phyloP scores from a whole-genome alignment of 2,329 filamentous ascomycete species.

The Phaeoacremonium minimum region DNA sequence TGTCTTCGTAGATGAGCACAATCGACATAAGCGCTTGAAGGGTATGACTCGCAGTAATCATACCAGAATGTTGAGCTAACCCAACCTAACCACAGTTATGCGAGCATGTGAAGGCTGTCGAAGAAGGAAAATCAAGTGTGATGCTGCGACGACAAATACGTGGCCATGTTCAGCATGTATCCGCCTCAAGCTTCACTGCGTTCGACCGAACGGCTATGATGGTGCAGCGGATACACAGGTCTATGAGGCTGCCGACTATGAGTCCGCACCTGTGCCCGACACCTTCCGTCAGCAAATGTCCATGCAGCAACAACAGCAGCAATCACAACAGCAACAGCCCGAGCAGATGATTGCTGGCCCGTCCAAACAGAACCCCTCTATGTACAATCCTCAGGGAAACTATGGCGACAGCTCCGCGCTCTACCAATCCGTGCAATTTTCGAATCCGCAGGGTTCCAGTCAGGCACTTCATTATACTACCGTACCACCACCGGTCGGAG shows the following conservation, averaged over 20 bases:
- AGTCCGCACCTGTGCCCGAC: conserved; percentile 37
- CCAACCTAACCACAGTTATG: conserved; percentile 63
- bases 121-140: conserved; percentile 95
- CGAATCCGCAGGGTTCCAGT: conserved; percentile 36
- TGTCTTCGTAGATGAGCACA: conserved; percentile 98
- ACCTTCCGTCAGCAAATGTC: conserved; percentile 46
- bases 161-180: conserved; percentile 97
- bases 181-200: conserved; percentile 86
- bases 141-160: conserved; percentile 92
- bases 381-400: conserved; percentile 44
- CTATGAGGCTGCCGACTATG: conserved; percentile 26
- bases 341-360: conserved; percentile 36
- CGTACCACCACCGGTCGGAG: conserved; percentile 42
- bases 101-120: conserved; percentile 94
- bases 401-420: conserved; percentile 42
- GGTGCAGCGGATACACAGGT: conserved; percentile 40
- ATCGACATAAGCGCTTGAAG: conserved; percentile 94
- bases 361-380: conserved; percentile 31
- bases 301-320: conserved; percentile 33
- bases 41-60: too few species aligned
- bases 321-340: conserved; percentile 27
- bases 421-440: conserved; percentile 44
- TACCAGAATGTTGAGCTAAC: too few species aligned
- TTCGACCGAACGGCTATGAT: conserved; percentile 81
- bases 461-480: conserved; percentile 49